Conservation (phyloP, 2,329 filamentous ascomycete species). For the Pyricularia sp. region DNA sequence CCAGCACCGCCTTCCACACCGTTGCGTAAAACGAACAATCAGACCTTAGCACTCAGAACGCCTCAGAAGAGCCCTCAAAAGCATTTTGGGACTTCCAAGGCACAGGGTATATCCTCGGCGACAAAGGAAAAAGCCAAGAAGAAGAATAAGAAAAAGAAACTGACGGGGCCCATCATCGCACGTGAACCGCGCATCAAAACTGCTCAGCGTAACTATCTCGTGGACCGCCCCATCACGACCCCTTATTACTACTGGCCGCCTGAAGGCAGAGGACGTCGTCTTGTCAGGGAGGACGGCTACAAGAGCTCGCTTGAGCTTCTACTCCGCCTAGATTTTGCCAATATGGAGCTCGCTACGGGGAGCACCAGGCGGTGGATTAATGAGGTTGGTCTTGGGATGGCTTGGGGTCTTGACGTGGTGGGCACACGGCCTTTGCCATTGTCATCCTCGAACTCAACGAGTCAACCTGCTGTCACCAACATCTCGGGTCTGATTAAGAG, state of each 20-base stretch:
- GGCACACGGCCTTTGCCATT: conserved; percentile 26
- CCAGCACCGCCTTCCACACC: conserved; percentile 20
- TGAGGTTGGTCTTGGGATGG: conserved; percentile 48
- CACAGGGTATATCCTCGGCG: conserved; percentile 5
- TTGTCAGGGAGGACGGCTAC: conserved; percentile 57
- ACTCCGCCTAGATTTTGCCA: conserved; percentile 65
- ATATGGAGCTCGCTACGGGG: conserved; percentile 47
- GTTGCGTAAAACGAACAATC: conserved; percentile 9
- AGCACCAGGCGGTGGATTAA: conserved; percentile 64
- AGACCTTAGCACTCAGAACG: conserved; percentile 8
- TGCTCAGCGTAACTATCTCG: conserved; percentile 36
- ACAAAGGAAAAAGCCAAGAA: conserved; percentile 22
- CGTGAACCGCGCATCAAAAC: conserved; percentile 59
- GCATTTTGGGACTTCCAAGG: conserved; percentile 14
- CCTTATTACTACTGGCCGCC: conserved; percentile 58
- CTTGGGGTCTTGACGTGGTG: conserved; percentile 41
- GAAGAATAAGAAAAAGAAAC: conserved; percentile 33
- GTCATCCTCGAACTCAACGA: conserved; percentile 2
- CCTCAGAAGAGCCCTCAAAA: conserved; percentile 15
- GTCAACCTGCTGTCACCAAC: conserved; percentile 29
- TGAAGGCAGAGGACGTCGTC: conserved; percentile 50
- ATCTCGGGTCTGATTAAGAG: conserved; percentile 36
- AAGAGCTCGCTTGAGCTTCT: conserved; percentile 60
- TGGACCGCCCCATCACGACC: conserved; percentile 41
- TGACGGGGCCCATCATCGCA: conserved; percentile 52